A percentile compares a stretch with the other conserved stretches of the same genome.
phyloP scores from a whole-genome alignment of 1,139 yeast species.

The Yamadazyma atlantica region DNA sequence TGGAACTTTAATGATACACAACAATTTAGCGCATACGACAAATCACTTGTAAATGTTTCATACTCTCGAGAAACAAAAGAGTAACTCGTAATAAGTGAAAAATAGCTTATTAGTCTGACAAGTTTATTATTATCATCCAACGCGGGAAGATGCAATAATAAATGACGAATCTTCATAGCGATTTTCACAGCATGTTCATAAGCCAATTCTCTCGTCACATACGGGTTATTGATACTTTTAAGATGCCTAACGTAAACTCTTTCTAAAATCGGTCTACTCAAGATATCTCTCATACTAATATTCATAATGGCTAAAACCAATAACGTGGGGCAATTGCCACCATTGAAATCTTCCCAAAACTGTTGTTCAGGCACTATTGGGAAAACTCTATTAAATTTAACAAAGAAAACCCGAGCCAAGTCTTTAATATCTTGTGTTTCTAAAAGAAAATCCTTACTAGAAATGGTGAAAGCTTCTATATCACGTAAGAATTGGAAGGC shows the following conservation, averaged over 20 bases:
- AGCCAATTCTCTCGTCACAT: background rate
- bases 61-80: background rate
- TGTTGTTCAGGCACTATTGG: constrained; percentile 28
- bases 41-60: constrained; percentile 31
- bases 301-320: constrained; percentile 27
- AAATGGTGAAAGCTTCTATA: constrained; percentile 31
- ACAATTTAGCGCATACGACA: constrained; percentile 16
- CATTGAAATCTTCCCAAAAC: constrained; percentile 30
- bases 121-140: constrained; percentile 33
- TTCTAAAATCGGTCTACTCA: constrained; percentile 20
- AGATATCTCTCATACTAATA: constrained; percentile 27
- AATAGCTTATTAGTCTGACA: constrained; percentile 9
- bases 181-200: constrained; percentile 15
- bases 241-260: constrained; percentile 6
- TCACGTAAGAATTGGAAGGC: constrained; percentile 20
- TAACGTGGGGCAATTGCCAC: constrained; percentile 22
- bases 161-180: constrained; percentile 14
- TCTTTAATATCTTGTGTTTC: constrained; percentile 19
- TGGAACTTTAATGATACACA: constrained; percentile 1
- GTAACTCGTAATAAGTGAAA: background rate
- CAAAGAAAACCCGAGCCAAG: constrained; percentile 27
- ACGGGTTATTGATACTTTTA: background rate
- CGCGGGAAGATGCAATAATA: constrained; percentile 19
- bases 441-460: constrained; percentile 21
- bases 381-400: constrained; percentile 30